Base-by-base conservation (phyloP, 805 yeast genomes). In the Candida pseudofarinosa region DNA sequence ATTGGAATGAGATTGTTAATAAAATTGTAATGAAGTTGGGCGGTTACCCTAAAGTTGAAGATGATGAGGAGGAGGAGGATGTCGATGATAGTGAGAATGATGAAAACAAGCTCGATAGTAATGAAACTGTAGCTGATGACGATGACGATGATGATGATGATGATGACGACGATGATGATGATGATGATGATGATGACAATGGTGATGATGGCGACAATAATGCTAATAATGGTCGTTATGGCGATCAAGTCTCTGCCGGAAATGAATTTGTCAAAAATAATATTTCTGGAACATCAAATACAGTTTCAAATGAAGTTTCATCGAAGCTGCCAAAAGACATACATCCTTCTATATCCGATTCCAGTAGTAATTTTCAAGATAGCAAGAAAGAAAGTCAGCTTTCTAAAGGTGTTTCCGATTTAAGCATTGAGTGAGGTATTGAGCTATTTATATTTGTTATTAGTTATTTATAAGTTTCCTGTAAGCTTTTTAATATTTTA, bases 1-100 rank as follows among this genome's bases (percentile, higher is more conserved):
- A 93, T 54, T 88, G 95, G 80, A 85, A 88, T 60, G 97, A 90
- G 60, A 84, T 93, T 53, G 96, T 89, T 15, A 95, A 89, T 58
- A 80, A 81, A 53, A 74, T 88, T 38, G 95, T 86, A 16, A 72
- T 81, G 63, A 84, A 83, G 58, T 67, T 89, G 46, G 80, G 74
- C 41, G 65, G 80, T 38, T 71, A 69, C 47, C 75, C 75, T 1
- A 78, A 73, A 19, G 79, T 67, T 13, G 77, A 69, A 1, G 78
- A 71, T 20, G 76, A 73, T 3, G 77, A 72, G 5, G 79, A 74
- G 3, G 77, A 75, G 4, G 74, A 69, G 12, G 71, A 62, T 2
- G 71, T 63, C 1, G 71, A 62, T 0, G 70, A 64, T 3, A 69
- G 64, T n/a, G 69, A 67, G 3, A 74, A 70, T 5, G 72, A 67